These are phyloP conservation scores for Colletotrichum sp. DNA, from an alignment of 2,329 filamentous ascomycete genomes.

Conservation along the genomic window DNA sequence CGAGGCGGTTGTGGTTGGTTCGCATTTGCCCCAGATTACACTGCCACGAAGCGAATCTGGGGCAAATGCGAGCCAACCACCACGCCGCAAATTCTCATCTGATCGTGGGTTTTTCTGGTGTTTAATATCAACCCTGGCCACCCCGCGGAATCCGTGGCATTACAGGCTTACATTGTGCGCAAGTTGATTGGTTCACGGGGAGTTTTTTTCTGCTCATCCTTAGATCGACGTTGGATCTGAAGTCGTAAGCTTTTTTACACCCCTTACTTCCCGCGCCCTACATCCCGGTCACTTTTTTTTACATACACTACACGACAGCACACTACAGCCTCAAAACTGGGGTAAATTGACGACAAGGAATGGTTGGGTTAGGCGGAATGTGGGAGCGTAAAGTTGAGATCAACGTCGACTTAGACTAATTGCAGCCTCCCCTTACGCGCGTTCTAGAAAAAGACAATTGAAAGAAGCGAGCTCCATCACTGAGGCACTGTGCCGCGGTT, in stretches of 20 bases:
- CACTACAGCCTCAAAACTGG: neutral
- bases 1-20: neutral
- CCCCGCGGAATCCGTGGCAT: neutral
- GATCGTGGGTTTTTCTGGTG: neutral
- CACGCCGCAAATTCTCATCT: neutral
- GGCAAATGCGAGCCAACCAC: neutral
- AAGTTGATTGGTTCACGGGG: neutral
- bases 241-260: neutral
- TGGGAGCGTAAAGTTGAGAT: neutral
- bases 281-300: neutral
- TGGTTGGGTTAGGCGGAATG: neutral
- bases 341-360: neutral
- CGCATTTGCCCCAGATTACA: neutral
- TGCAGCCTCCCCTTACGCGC: neutral
- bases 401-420: neutral
- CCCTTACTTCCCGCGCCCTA: neutral
- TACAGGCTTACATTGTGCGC: neutral
- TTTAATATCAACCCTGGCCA: neutral
- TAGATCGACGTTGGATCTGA: neutral
- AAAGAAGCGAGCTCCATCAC: neutral
- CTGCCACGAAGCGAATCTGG: neutral
- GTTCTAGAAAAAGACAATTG: neutral
- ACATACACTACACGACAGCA: neutral
- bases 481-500: neutral
- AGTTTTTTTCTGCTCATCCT: neutral